phyloP scores from a whole-genome alignment of 257 asterid species.

The Ballota nigra region DNA sequence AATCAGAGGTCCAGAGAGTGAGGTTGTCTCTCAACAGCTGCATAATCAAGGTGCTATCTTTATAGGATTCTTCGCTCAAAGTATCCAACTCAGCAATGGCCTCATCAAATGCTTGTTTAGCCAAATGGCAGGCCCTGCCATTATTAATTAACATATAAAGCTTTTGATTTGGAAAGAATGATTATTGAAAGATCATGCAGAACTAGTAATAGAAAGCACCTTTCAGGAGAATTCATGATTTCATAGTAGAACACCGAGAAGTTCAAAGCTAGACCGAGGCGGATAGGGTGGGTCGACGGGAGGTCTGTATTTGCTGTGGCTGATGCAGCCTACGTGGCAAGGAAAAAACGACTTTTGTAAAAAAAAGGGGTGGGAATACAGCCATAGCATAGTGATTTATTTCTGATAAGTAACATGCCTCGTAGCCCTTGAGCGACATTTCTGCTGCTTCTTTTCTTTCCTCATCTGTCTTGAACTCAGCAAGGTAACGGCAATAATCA shows the following conservation, averaged over 20 bases:
- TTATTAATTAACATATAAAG: background rate
- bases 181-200: background rate
- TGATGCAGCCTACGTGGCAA: conserved; percentile 61
- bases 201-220: conserved; percentile 32
- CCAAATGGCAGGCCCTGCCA: conserved; percentile 90
- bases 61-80: conserved; percentile 87
- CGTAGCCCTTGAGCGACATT: conserved; percentile 79
- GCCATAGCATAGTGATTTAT: background rate
- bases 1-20: conserved; percentile 93
- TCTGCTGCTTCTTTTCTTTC: conserved; percentile 86
- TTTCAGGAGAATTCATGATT: conserved; percentile 92
- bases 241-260: conserved; percentile 95
- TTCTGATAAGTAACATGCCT: conserved; percentile 46
- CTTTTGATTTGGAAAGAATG: background rate
- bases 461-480: conserved; percentile 80
- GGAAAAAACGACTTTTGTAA: background rate
- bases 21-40: conserved; percentile 93
- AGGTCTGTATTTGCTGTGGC: conserved; percentile 73
- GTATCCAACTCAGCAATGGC: conserved; percentile 91
- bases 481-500: conserved; percentile 82
- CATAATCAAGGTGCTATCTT: conserved; percentile 95
- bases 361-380: background rate
- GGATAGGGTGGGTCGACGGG: conserved; percentile 92
- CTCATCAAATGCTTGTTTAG: conserved; percentile 94
- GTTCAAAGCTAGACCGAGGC: conserved; percentile 94